Base-by-base conservation (phyloP, 1,284 basidiomycete species). In the Trichosporon faecale region DNA sequence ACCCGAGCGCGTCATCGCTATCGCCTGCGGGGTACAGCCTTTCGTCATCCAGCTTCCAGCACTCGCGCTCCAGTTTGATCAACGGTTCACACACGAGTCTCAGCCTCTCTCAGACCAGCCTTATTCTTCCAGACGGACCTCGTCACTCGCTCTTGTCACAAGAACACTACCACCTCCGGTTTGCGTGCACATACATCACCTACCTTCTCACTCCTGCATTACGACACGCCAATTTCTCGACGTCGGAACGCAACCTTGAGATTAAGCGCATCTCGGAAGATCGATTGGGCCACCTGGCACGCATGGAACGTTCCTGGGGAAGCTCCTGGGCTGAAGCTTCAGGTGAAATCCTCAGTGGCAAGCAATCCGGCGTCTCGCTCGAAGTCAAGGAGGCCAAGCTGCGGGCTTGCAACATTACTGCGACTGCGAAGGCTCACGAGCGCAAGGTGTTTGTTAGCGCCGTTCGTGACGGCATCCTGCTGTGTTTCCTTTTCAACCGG, bases 391-490 rank as follows among this genome's bases (percentile, higher is more conserved):
- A 87, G 83, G 64, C 84, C 73, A 70, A 77, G 80, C 74, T 84
- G 74, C 70, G 84, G 78, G 40, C 82, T 76, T 70, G 85, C 83
- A 61, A 77, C 85, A 68, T 88, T 84, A 78, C 84, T 78, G 70
- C 86, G 83, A 64, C 79, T 8, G 89, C 89, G 35, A 91, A 91
- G 80, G 91, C 92, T 74, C 85, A 89, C 74, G 92, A 94, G 82
- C 76, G 84, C 72, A 87, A 85, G 70, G 80, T 88, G 40, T 94
- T 94, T 77, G 86, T 86, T 63, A 91, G 92, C 69, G 89, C 91
- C 0, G 79, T 94, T 71, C 85, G 88, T 75, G 93, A 95, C 84
- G 93, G 93, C 1, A 91, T 90, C 79, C 87, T 95, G 31, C 86
- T 95, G 25, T 94, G 92, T 88, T 90, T 92, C 71, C 75, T 79